Evolutionary conservation across 208 protist species (phyloP), one percentile per base, ranked within the genome.

Genomic region (Spongospora subterranea): DNA sequence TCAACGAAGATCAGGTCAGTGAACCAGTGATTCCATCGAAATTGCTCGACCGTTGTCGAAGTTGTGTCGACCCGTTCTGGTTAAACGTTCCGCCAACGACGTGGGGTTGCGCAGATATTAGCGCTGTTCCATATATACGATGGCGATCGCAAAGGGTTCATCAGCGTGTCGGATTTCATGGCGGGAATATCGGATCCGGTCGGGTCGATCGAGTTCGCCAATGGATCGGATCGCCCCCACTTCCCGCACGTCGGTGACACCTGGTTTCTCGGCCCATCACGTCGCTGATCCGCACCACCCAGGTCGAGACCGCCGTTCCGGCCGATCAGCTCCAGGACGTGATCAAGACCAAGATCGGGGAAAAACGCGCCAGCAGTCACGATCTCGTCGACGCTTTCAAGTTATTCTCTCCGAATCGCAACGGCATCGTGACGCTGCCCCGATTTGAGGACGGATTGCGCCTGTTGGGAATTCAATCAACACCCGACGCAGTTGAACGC

Each of bases 281-380:
- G 11, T 43, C 35, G 6, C 71, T 82, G 71, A 82, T 82, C 6
- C 35, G 17, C 6, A 43, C 71, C n/a, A 39, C n/a, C 17, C 6
- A 82, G 71, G 40, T 82, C 35, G 71, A 35, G 40, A 35, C 71
- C 17, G 6, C n/a, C 17, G 71, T 82, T 6, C n/a, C 71, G 11
- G 17, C 17, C n/a, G 40, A 43, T 6, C 6, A 82, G 13, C 71
- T 82, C 6, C 35, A 43, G 17, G 71, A 35, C 71, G 71, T 82
- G 6, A 6, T 82, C 35, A 35, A 82, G 71, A 6, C 6, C 6
- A 35, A 43, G 35, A 82, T 82, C 71, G 17, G 71, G 13, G 35
- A 82, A n/a, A 35, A 43, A 35, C 71, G 71, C 13, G n/a, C 71
- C 71, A 82, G 71, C n/a, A 82, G 71, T 43, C 71, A 82, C 71